Evolutionary conservation across 257 asterid species (phyloP).

Genomic region (Striga asiatica): DNA sequence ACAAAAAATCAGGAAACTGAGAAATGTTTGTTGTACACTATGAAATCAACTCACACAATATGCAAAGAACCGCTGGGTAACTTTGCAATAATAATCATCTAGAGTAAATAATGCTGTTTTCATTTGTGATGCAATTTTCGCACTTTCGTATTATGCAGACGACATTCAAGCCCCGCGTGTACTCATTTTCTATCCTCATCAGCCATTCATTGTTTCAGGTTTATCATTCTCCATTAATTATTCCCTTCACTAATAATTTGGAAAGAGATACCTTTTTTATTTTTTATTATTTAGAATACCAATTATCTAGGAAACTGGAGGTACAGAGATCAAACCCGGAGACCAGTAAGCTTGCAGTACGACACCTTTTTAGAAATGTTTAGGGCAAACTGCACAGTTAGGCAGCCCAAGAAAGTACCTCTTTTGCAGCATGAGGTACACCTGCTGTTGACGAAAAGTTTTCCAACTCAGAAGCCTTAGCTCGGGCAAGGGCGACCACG

Average conservation of each 20-base stretch:
- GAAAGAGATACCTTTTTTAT: background rate
- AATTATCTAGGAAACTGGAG: too few relatives aligned
- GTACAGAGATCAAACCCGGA: too few relatives aligned
- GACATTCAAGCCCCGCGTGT: background rate
- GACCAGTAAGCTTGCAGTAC: too few relatives aligned
- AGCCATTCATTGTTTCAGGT: background rate
- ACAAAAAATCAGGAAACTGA: too few relatives aligned
- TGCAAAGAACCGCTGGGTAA: too few relatives aligned
- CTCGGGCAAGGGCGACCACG: constrained; percentile 84
- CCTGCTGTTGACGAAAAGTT: constrained; percentile 59
- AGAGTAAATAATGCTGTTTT: too few relatives aligned
- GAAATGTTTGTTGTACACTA: too few relatives aligned
- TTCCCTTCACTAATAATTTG: background rate
- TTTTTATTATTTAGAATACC: too few relatives aligned
- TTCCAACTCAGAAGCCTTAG: constrained; percentile 92
- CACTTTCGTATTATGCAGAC: background rate
- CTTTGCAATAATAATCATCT: too few relatives aligned
- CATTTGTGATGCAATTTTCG: too few relatives aligned
- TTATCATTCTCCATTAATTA: background rate
- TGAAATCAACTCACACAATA: too few relatives aligned
- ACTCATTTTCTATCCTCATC: background rate
- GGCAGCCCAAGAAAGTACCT: constrained; percentile 41
- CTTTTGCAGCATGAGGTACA: constrained; percentile 30
- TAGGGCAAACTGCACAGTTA: background rate
- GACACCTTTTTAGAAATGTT: background rate